Base-by-base conservation (phyloP, 257 asterid species). In the Galeopsis tetrahit region DNA sequence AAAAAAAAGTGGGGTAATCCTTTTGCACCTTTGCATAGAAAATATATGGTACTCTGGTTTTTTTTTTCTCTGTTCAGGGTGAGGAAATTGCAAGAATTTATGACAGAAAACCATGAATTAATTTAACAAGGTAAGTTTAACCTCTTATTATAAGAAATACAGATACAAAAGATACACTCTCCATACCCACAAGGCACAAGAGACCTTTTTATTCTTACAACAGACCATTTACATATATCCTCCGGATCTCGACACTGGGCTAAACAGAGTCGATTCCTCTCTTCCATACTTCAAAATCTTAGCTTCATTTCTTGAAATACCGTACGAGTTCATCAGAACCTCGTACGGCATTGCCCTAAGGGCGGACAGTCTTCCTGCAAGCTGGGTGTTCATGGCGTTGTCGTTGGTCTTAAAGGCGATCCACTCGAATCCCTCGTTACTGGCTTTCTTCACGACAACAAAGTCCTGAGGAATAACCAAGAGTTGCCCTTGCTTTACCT, bases 381-480 rank as follows among this genome's bases (percentile, higher is more conserved):
- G 83, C 13, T 81, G 69, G 39, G 59, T 75, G 42, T 63, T 74
- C 76, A 85, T 71, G 3, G 90, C 93, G 8, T 88, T 85, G 46
- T 85, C 91, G 69, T 79, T 86, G 7, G 96, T 90, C 83, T 83
- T 82, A 86, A 90, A 81, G 0, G 89, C 14, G 17, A 90, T 66
- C 77, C 73, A 90, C 71, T 90, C 97, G 35, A 85, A 82, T 7
- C 97, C 97, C 52, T 78, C 38, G 7, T 86, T 63, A 36, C 83
- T 75, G 0, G 96, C 97, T 48, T 63, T 86, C 80, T 86, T 86
- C 6, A 84, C 40, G 8, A 77, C 78, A 0, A 72, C 96, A 15
- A 82, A 88, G 82, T 88, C 81, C 40, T 88, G 93, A 2, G 97
- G 97, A 5, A 88, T 73, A 7, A 90, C 6, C 6, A 90, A 3